phyloP scores from a whole-genome alignment of 108 stramenopile species.

The Pseudonitzschia multistriata region DNA sequence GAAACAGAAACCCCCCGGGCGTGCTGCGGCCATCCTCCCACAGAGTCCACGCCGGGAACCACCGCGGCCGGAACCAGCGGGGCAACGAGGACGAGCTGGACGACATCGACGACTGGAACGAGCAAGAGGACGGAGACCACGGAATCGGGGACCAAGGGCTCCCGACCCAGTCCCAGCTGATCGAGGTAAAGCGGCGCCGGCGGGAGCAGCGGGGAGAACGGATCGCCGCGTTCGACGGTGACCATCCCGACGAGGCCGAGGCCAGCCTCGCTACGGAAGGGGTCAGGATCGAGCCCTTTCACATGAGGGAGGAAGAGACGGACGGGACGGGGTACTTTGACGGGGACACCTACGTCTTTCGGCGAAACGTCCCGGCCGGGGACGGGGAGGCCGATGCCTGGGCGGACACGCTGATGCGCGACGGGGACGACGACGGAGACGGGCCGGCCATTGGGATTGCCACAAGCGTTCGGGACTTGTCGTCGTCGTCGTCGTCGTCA shows the following conservation, averaged over 20 bases:
- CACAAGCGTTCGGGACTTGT: neutral
- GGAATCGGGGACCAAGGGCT: neutral
- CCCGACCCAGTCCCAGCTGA: conserved; percentile 23
- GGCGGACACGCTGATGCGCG: conserved; percentile 51
- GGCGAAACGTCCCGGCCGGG: conserved; percentile 31
- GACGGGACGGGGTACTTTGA: conserved; percentile 83
- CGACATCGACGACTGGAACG: conserved; percentile 46
- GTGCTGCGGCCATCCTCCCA: neutral
- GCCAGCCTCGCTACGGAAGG: conserved; percentile 47
- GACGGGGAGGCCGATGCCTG: conserved; percentile 82
- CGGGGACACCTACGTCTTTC: conserved; percentile 84
- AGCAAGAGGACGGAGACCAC: conserved; percentile 26
- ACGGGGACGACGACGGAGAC: conserved; percentile 34
- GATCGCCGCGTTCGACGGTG: conserved; percentile 2
- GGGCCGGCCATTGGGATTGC: neutral
- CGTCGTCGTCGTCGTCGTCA: neutral
- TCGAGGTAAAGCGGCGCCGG: conserved; percentile 40
- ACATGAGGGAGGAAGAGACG: conserved; percentile 76
- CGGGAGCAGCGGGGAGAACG: conserved; percentile 24
- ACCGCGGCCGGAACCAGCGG: neutral
- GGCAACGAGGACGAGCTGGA: conserved; percentile 42
- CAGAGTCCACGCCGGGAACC: neutral
- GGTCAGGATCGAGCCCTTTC: conserved; percentile 72
- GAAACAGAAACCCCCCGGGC: neutral
- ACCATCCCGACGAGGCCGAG: conserved; percentile 3